Evolutionary conservation across 2,329 filamentous ascomycete species (phyloP).

Genomic region (Ceratocystis alfenasii): DNA sequence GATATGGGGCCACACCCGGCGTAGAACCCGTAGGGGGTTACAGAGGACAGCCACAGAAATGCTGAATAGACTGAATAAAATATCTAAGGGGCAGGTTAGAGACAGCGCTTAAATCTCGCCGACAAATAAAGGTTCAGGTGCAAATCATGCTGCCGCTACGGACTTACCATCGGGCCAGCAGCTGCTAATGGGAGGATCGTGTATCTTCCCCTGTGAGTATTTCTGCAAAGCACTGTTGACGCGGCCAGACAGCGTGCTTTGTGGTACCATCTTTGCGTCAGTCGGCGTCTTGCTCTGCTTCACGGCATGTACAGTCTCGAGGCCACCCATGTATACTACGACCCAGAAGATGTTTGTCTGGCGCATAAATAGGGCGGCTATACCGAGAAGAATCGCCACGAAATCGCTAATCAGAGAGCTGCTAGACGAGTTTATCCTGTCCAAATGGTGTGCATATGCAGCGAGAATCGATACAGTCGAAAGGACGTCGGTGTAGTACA

Average conservation of each 20-base stretch:
- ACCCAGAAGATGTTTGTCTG: constrained; percentile 98
- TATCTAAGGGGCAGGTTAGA: constrained; percentile 32
- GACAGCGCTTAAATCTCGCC: constrained; percentile 23
- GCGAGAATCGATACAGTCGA: constrained; percentile 65
- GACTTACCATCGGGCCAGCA: constrained; percentile 35
- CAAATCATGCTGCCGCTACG: no score
- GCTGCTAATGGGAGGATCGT: constrained; percentile 40
- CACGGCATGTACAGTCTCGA: constrained; percentile 43
- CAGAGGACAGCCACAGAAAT: constrained; percentile 45
- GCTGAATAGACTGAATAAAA: constrained; percentile 48
- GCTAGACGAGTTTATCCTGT: constrained; percentile 30
- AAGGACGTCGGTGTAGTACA: constrained; percentile 90
- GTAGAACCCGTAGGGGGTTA: constrained; percentile 37
- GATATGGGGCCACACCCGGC: constrained; percentile 47
- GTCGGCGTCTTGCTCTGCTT: constrained; percentile 32
- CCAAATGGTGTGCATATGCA: constrained; percentile 49
- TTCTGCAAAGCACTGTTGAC: constrained; percentile 33
- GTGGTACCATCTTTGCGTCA: not conserved
- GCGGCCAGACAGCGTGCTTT: constrained; percentile 28
- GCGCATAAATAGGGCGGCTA: constrained; percentile 60
- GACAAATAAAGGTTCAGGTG: not conserved
- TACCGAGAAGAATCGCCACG: constrained; percentile 42
- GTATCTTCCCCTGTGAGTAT: constrained; percentile 41
- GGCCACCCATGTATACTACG: constrained; percentile 58
- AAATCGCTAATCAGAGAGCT: constrained; percentile 34